phyloP scores from a whole-genome alignment of 2,329 filamentous ascomycete species.

The Fusarium beomiforme region DNA sequence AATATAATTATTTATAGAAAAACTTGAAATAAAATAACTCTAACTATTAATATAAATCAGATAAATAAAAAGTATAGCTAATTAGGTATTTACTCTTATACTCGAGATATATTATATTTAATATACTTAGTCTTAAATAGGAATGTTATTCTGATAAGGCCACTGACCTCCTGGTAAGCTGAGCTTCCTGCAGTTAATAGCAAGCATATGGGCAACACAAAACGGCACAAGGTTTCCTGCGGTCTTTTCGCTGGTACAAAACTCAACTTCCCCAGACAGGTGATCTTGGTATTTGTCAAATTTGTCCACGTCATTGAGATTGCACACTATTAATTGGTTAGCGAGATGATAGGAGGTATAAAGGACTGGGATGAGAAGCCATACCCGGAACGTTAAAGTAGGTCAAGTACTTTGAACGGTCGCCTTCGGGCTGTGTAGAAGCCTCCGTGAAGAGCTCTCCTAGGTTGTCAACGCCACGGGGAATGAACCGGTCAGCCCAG shows the following conservation, averaged over 20 bases:
- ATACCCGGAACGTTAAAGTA: conserved; percentile 2
- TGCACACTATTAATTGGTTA: neutral
- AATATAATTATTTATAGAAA: too few species aligned
- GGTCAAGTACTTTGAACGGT: neutral
- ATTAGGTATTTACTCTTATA: too few species aligned
- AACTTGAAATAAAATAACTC: too few species aligned
- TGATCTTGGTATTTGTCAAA: neutral
- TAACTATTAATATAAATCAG: too few species aligned
- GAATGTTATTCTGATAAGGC: neutral
- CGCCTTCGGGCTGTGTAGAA: neutral
- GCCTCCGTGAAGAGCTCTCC: neutral
- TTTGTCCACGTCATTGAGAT: neutral
- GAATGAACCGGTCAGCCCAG: neutral
- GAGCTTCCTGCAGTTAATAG: neutral
- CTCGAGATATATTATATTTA: too few species aligned
- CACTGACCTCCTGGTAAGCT: neutral
- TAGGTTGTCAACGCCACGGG: neutral
- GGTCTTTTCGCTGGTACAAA: neutral
- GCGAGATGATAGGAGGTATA: neutral
- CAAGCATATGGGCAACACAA: neutral
- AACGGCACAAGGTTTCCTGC: neutral
- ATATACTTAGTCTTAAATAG: too few species aligned
- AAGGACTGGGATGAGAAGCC: neutral
- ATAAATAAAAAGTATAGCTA: too few species aligned
- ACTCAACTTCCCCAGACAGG: neutral